Base-by-base conservation (phyloP, 2,329 filamentous ascomycete species). In the Thielaviopsis musarum region DNA sequence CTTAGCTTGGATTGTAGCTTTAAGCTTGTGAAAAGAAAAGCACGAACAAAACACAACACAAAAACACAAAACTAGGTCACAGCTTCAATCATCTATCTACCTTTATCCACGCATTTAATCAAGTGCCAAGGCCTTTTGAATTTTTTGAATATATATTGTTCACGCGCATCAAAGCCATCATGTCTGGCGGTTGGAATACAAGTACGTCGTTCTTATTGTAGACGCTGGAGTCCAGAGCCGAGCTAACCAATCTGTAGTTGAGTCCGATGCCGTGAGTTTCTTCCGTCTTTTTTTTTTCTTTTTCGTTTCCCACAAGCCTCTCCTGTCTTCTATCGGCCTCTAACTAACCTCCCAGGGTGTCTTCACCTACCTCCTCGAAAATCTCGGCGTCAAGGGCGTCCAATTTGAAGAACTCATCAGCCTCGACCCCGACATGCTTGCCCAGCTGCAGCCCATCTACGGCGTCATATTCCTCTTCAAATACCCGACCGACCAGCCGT, bases 381-480 rank as follows among this genome's bases (percentile, higher is more conserved):
- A 78, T 67, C 85, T 98, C 63, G 93, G 93, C 56, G 91, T 95
- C 66, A 87, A 91, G 71, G 83, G 88, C 69, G 89, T 97, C 2
- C 93, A 98, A 72, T 97, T 96, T 70, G 93, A 97, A 75, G 93
- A 98, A 75, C 83, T 98, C 64, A 82, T 96, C 61, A 86, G 88
- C 1, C 83, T 98, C 64, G 91, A 97, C 66, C 77, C 88, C 6
- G 82, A 88, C 57, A 79, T 80, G 60, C 79, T 94, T 13, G 78
- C 80, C 52, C 75, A 83, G 64, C 79, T 90, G 38, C 83, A 85
- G 66, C 87, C 88, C 19, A 78, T 95, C 58, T 94, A 95, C 74
- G 93, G 93, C 67, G 89, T 98, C 65, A 96, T 98, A 68, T 98
- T 98, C 73, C 88, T 98, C 70, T 98, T 98, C 83, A 97, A 96